These are phyloP conservation scores for Echinosophora koreensis DNA, from an alignment of 306 rosid genomes.

Conservation along the genomic window DNA sequence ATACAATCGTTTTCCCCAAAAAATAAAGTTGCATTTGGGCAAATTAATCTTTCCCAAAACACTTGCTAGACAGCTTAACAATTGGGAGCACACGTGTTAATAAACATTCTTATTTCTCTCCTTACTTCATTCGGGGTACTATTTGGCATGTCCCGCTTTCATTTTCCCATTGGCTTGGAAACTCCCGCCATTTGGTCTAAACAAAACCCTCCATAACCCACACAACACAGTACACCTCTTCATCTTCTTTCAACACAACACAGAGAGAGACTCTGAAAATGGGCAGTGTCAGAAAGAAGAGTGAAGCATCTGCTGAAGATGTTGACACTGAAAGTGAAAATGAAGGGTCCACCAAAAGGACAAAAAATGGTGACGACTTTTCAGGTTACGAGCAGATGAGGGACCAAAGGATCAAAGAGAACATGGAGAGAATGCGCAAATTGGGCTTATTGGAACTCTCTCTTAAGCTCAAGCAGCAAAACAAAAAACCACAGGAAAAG, in stretches of 20 bases:
- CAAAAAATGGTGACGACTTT: background rate
- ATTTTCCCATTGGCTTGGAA: background rate
- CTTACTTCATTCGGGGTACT: no score
- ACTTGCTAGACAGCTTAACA: no score
- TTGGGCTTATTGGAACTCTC: conserved; percentile 71
- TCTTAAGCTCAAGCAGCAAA: conserved; percentile 55
- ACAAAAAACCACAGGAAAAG: conserved; percentile 17
- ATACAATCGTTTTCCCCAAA: no score
- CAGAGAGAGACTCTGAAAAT: background rate
- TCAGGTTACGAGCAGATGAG: conserved; percentile 63
- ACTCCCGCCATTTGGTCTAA: background rate
- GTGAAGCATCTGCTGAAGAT: background rate
- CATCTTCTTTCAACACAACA: background rate
- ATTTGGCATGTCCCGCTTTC: background rate
- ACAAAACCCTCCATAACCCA: background rate
- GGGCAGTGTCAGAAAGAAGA: conserved; percentile 30
- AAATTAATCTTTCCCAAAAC: no score
- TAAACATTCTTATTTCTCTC: no score
- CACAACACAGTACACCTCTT: background rate
- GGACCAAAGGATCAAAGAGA: conserved; percentile 75
- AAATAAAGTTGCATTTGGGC: no score
- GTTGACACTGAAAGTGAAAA: background rate
- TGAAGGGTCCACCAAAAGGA: conserved; percentile 10
- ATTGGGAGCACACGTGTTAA: no score
- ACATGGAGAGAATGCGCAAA: conserved; percentile 71